Conservation (phyloP, 2,329 filamentous ascomycete species). For the Talaromyces sp. region DNA sequence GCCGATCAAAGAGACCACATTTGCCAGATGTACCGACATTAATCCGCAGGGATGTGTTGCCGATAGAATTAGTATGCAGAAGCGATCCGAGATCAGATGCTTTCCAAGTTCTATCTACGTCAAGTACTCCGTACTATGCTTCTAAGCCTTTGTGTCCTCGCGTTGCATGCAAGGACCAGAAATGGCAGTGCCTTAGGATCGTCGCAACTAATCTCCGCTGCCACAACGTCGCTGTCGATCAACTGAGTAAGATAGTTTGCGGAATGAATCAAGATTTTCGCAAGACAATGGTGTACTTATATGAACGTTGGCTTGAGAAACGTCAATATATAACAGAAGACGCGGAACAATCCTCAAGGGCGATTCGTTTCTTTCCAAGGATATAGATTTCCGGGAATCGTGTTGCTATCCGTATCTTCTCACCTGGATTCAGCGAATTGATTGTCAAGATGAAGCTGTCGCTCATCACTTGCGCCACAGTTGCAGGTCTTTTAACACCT, state of each 20-base stretch:
- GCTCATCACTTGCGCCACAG: conserved; percentile 10
- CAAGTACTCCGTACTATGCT: too few species aligned
- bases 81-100: not conserved
- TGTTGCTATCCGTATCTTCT: not conserved
- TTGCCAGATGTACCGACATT: not conserved
- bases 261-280: not conserved
- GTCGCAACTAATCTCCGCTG: not conserved
- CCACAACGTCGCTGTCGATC: not conserved
- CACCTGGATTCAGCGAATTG: not conserved
- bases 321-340: not conserved
- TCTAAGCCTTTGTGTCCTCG: not conserved
- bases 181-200: not conserved
- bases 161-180: not conserved
- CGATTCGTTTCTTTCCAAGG: not conserved
- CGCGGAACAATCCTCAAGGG: too few species aligned
- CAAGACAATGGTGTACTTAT: not conserved
- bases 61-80: not conserved
- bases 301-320: not conserved
- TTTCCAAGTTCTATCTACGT: too few species aligned
- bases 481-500: conserved; percentile 20
- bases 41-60: not conserved
- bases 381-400: not conserved
- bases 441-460: conserved; percentile 19
- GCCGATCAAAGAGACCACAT: not conserved
- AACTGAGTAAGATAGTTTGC: not conserved